Evolutionary conservation across 768 basidiomycete genomes (phyloP).

Genomic region (Phylloporus sp.): DNA sequence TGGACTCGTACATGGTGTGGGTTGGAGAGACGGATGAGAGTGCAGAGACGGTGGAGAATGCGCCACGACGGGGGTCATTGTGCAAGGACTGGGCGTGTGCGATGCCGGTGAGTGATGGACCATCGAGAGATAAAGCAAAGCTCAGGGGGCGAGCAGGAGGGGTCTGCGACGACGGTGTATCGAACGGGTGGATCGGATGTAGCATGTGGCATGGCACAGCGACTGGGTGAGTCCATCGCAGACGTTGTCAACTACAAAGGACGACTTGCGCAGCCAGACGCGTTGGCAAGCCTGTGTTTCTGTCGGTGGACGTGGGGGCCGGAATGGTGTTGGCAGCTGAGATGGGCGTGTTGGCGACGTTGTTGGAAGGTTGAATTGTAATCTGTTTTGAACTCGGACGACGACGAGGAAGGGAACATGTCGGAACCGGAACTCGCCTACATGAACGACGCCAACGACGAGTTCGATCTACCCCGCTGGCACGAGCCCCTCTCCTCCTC

Average conservation of each 20-base stretch:
- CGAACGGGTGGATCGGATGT: slow-evolving; percentile 56
- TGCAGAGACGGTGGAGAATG: slow-evolving; percentile 42
- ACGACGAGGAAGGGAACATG: slow-evolving; percentile 42
- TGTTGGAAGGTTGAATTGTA: slow-evolving; percentile 32
- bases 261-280: slow-evolving; percentile 46
- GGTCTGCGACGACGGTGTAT: slow-evolving; percentile 59
- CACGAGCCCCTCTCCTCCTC: slow-evolving; percentile 52
- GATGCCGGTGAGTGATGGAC: slow-evolving; percentile 53
- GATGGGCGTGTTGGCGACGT: slow-evolving; percentile 47
- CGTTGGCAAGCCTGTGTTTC: slow-evolving; percentile 62
- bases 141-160: too few species aligned
- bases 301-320: slow-evolving; percentile 59
- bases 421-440: slow-evolving; percentile 71
- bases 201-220: slow-evolving; percentile 69
- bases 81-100: slow-evolving; percentile 79
- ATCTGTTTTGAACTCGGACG: slow-evolving; percentile 17
- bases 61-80: slow-evolving; percentile 51
- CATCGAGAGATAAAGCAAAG: too few species aligned
- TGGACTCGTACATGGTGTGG: slow-evolving; percentile 82
- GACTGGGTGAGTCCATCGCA: slow-evolving; percentile 59
- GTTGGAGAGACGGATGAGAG: slow-evolving; percentile 53
- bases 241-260: neutral
- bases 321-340: slow-evolving; percentile 53
- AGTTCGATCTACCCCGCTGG: slow-evolving; percentile 67
- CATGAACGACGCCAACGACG: slow-evolving; percentile 75